Conservation (phyloP, 2,329 filamentous ascomycete genomes). For the Pseudocercospora pini-densiflorae region DNA sequence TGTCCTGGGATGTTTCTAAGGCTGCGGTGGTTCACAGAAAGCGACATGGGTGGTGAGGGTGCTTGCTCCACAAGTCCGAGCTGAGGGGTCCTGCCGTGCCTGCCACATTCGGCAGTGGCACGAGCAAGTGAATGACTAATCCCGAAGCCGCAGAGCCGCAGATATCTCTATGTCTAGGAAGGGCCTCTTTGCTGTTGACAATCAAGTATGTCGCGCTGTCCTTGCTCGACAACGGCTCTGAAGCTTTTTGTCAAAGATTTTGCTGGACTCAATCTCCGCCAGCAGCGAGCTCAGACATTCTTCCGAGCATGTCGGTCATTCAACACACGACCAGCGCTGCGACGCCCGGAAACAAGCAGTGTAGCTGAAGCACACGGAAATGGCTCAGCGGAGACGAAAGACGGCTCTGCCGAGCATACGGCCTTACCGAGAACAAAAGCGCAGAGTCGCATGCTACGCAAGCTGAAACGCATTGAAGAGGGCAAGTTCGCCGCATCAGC, state of each 20-base stretch:
- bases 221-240: slow-evolving; percentile 31
- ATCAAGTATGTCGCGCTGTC: slow-evolving; percentile 25
- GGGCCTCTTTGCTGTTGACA: not conserved
- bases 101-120: not conserved
- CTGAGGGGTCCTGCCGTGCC: not conserved
- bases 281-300: slow-evolving; percentile 23
- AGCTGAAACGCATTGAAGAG: slow-evolving; percentile 25
- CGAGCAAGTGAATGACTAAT: slow-evolving; percentile 6
- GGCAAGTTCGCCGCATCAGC: slow-evolving; percentile 17
- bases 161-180: not conserved
- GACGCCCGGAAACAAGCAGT: slow-evolving; percentile 11
- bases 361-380: slow-evolving; percentile 2
- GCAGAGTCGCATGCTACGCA: slow-evolving; percentile 20
- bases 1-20: not conserved
- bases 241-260: slow-evolving; percentile 31
- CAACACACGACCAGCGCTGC: slow-evolving; percentile 20
- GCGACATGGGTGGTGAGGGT: not conserved
- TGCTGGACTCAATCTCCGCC: slow-evolving; percentile 29
- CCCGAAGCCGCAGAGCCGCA: slow-evolving; percentile 7
- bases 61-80: not conserved
- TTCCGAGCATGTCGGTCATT: slow-evolving; percentile 20
- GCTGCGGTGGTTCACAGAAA: not conserved
- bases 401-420: not conserved
- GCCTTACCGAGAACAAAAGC: not conserved
- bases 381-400: not conserved